A percentile compares a stretch with the other conserved stretches of the same genome.
Conservation (phyloP, 2,329 filamentous ascomycete species). For the Neofusicoccum laricinum region DNA sequence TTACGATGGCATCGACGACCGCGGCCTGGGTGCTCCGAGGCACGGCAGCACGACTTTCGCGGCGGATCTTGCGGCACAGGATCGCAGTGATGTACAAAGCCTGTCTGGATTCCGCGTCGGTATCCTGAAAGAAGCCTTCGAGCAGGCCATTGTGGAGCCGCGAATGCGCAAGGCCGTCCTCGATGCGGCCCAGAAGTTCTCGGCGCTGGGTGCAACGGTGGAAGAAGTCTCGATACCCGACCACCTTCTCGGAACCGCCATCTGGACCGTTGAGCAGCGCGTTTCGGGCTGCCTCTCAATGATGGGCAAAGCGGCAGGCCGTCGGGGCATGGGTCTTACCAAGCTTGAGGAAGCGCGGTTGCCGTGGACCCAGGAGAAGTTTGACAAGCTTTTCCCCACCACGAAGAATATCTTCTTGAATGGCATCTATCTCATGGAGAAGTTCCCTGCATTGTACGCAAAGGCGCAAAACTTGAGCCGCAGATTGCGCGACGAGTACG, state of each 20-base stretch:
- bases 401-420: slow-evolving; percentile 49
- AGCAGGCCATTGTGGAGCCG: slow-evolving; percentile 29
- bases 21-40: slow-evolving; percentile 27
- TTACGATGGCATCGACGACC: slow-evolving; percentile 31
- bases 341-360: slow-evolving; percentile 49
- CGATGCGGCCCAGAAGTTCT: slow-evolving; percentile 40
- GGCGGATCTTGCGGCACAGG: slow-evolving; percentile 16
- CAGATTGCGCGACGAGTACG: slow-evolving; percentile 38
- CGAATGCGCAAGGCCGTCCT: slow-evolving; percentile 41
- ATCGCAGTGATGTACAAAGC: slow-evolving; percentile 2
- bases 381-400: slow-evolving; percentile 46
- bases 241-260: slow-evolving; percentile 45
- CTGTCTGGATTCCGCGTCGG: slow-evolving; percentile 27
- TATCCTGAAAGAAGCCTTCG: slow-evolving; percentile 26
- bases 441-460: slow-evolving; percentile 38
- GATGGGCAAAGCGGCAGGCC: slow-evolving; percentile 41
- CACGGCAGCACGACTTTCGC: slow-evolving; percentile 26
- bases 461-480: slow-evolving; percentile 42
- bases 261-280: slow-evolving; percentile 47
- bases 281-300: slow-evolving; percentile 31
- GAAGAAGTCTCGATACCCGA: slow-evolving; percentile 48
- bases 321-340: slow-evolving; percentile 41
- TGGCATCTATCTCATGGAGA: slow-evolving; percentile 38
- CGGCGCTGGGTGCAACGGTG: slow-evolving; percentile 47
- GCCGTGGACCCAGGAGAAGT: slow-evolving; percentile 49